phyloP scores from a whole-genome alignment of 495 filamentous ascomycete species.

The Friedmanniomyces simplex region DNA sequence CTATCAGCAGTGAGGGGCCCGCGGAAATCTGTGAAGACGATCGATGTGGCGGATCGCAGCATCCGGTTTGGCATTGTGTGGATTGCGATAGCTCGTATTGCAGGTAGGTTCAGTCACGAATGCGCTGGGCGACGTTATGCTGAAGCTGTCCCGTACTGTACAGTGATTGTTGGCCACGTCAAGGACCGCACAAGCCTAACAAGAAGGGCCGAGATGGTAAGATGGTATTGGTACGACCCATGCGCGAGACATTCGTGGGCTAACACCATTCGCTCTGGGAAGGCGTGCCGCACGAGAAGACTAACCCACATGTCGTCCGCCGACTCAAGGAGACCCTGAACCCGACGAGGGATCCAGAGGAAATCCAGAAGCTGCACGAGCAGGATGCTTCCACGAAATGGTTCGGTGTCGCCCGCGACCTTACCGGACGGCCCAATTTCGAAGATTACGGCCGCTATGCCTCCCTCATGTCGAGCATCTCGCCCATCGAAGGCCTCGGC shows the following conservation, averaged over 20 bases:
- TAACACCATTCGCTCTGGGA: no score
- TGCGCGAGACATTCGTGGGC: no score
- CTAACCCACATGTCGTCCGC: slow-evolving; percentile 12
- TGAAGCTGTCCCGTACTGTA: not conserved
- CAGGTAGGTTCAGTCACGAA: not conserved
- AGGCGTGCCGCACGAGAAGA: slow-evolving; percentile 21
- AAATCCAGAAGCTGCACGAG: slow-evolving; percentile 13
- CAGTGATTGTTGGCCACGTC: slow-evolving; percentile 21
- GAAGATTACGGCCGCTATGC: slow-evolving; percentile 22
- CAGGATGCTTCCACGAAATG: slow-evolving; percentile 20
- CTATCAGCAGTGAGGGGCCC: slow-evolving; percentile 1
- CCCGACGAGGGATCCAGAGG: slow-evolving; percentile 5
- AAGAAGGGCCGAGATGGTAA: slow-evolving; percentile 16
- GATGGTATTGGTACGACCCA: no score
- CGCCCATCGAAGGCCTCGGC: slow-evolving; percentile 2
- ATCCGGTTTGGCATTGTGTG: slow-evolving; percentile 16
- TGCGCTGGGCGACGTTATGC: not conserved
- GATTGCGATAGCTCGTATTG: slow-evolving; percentile 22
- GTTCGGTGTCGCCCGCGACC: slow-evolving; percentile 20
- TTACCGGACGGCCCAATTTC: slow-evolving; percentile 14
- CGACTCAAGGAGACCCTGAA: slow-evolving; percentile 15
- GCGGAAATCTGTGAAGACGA: slow-evolving; percentile 17
- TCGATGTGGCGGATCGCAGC: slow-evolving; percentile 8
- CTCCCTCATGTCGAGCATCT: slow-evolving; percentile 16
- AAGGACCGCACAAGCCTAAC: slow-evolving; percentile 18